Evolutionary conservation across 2,329 filamentous ascomycete genomes (phyloP).

Genomic region (Xylariales sp.): DNA sequence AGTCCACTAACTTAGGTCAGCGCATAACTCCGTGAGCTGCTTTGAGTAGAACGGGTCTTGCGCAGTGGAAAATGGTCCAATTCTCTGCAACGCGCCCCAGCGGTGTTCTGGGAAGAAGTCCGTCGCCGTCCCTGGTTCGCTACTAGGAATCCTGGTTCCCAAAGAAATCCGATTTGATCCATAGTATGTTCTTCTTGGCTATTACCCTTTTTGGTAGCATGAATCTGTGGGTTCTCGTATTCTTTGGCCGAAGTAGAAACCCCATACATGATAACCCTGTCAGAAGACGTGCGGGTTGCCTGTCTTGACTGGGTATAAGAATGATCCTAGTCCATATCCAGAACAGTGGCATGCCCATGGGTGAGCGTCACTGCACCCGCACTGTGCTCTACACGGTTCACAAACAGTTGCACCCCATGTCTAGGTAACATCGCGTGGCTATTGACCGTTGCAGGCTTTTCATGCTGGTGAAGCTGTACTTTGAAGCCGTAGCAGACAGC

Average conservation of each 20-base stretch:
- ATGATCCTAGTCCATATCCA: no score
- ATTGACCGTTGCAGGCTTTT: no score
- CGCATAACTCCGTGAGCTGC: no score
- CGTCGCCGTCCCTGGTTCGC: slow-evolving; percentile 1
- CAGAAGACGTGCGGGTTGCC: background rate
- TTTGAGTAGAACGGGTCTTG: slow-evolving; percentile 1
- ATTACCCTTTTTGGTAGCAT: slow-evolving; percentile 6
- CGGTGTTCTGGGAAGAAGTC: slow-evolving; percentile 5
- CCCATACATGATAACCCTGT: background rate
- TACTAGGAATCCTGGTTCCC: slow-evolving; percentile 4
- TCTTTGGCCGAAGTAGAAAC: background rate
- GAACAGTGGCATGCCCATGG: no score
- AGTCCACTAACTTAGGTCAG: no score
- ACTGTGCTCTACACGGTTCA: no score
- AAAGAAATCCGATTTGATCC: slow-evolving; percentile 6
- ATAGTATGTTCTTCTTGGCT: background rate
- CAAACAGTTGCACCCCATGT: no score
- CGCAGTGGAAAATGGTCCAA: slow-evolving; percentile 1
- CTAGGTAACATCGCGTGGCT: no score
- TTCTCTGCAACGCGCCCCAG: slow-evolving; percentile 4
- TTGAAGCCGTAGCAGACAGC: no score
- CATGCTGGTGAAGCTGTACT: no score
- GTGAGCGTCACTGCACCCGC: no score
- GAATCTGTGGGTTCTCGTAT: slow-evolving; percentile 8
- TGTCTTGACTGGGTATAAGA: background rate